Conservation (phyloP, 2,329 filamentous ascomycete species). For the Zymoseptoria passerinii region DNA sequence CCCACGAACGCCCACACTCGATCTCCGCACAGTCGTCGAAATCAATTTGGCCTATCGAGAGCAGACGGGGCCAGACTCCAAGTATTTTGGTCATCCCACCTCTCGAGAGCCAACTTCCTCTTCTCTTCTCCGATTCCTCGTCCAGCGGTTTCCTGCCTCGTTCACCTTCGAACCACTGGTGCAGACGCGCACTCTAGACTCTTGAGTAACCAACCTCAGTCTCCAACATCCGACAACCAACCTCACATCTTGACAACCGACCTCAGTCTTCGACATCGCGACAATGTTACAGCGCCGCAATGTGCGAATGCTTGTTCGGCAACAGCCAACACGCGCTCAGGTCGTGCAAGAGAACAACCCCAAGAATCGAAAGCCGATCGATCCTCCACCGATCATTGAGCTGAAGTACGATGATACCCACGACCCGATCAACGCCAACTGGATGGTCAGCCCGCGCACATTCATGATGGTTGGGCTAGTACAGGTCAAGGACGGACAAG, state of each 20-base stretch:
- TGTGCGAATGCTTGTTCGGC: slow-evolving; percentile 12
- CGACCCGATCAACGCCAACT: slow-evolving; percentile 47
- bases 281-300: slow-evolving; percentile 17
- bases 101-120: not conserved
- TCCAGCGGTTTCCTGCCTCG: not conserved
- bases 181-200: not conserved
- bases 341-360: slow-evolving; percentile 21
- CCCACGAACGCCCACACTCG: not conserved
- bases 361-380: slow-evolving; percentile 63
- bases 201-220: not conserved
- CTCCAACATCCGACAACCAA: slow-evolving; percentile 38
- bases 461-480: slow-evolving; percentile 54
- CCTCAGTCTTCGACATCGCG: slow-evolving; percentile 39
- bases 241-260: too few relatives aligned
- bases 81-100: not conserved
- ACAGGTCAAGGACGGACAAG: slow-evolving; percentile 14
- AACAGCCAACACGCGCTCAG: slow-evolving; percentile 17
- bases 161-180: not conserved
- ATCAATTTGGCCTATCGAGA: not conserved
- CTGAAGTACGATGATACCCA: slow-evolving; percentile 43
- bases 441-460: slow-evolving; percentile 56
- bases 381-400: slow-evolving; percentile 78
- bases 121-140: not conserved
- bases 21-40: not conserved
- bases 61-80: not conserved